Evolutionary conservation across 1,284 basidiomycete genomes (phyloP).

Genomic region (Bothia castanella): DNA sequence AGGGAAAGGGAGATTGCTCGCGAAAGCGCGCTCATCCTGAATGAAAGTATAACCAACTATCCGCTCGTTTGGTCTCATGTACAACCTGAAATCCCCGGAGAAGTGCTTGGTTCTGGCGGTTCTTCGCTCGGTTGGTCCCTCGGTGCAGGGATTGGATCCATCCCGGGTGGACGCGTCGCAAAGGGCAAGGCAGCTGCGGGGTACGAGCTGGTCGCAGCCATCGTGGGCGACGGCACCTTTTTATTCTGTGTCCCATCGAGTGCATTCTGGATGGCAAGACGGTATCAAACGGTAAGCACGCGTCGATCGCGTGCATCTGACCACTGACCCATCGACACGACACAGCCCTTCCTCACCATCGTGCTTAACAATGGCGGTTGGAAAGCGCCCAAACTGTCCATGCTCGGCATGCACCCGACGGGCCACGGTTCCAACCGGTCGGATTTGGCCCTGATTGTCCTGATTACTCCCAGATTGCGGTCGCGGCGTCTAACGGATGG

Average conservation of each 20-base stretch:
- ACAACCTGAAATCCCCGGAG: constrained; percentile 48
- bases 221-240: constrained; percentile 68
- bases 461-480: constrained; percentile 59
- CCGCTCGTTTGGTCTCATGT: constrained; percentile 53
- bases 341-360: constrained; percentile 65
- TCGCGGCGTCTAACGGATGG: constrained; percentile 59
- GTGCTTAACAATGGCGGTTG: constrained; percentile 71
- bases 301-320: not conserved
- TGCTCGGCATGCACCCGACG: constrained; percentile 60
- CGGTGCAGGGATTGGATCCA: constrained; percentile 58
- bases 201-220: constrained; percentile 50
- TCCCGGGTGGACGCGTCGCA: constrained; percentile 41
- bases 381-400: constrained; percentile 61
- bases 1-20: constrained; percentile 18
- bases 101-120: constrained; percentile 52
- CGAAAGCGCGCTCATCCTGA: constrained; percentile 48
- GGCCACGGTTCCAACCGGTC: constrained; percentile 53
- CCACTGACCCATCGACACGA: not conserved
- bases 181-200: constrained; percentile 22
- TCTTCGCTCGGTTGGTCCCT: constrained; percentile 64
- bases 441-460: constrained; percentile 65
- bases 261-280: constrained; percentile 66
- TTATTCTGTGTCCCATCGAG: constrained; percentile 64
- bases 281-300: constrained; percentile 56
- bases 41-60: constrained; percentile 62